phyloP scores from a whole-genome alignment of 2,329 filamentous ascomycete genomes.

The Botrytis aclada region DNA sequence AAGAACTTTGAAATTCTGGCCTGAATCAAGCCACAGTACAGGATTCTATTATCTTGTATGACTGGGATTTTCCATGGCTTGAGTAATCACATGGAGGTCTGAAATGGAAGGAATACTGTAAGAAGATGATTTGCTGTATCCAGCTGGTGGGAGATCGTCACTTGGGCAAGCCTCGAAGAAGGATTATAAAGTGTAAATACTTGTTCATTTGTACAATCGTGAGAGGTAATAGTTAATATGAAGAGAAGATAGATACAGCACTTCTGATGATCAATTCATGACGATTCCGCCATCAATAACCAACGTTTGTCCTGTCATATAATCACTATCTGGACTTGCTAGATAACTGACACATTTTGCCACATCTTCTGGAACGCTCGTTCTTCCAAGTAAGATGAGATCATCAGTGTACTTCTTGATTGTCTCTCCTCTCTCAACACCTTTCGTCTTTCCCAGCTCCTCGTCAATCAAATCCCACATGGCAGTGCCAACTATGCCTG shows the following conservation, averaged over 20 bases:
- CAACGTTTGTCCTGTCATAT: conserved; percentile 64
- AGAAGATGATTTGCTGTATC: background rate
- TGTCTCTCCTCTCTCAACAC: conserved; percentile 50
- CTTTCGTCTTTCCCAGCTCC: conserved; percentile 51
- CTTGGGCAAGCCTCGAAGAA: background rate
- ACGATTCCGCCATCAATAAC: conserved; percentile 46
- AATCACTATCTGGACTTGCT: conserved; percentile 57
- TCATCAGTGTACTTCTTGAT: conserved; percentile 54
- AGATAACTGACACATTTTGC: conserved; percentile 61
- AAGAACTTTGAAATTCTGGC: background rate
- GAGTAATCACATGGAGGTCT: fast-evolving
- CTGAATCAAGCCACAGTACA: background rate
- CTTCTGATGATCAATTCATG: conserved; percentile 21
- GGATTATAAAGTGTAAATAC: background rate
- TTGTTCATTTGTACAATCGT: background rate
- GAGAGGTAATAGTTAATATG: background rate
- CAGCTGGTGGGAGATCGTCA: background rate
- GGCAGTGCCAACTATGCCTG: conserved; percentile 60
- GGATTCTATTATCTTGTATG: background rate
- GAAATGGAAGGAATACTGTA: too few relatives aligned
- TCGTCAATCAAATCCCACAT: conserved; percentile 71
- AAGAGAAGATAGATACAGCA: background rate
- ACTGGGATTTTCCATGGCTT: background rate
- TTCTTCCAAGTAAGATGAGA: conserved; percentile 54
- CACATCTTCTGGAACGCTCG: conserved; percentile 61